Conservation (phyloP, 495 filamentous ascomycete genomes). For the Lindgomyces ingoldianus region DNA sequence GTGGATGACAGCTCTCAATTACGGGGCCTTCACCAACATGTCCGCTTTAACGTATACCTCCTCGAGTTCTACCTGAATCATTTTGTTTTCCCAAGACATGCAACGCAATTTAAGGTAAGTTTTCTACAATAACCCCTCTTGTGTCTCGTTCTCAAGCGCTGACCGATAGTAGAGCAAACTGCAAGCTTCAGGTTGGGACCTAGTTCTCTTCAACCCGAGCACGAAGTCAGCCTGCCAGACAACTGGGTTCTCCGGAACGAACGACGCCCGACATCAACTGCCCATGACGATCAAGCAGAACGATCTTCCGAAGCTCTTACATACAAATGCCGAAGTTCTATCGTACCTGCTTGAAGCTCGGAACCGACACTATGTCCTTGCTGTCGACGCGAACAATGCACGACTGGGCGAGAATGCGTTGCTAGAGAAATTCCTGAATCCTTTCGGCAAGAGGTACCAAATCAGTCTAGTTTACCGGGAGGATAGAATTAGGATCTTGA, state of each 20-base stretch:
- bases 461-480: not conserved
- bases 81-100: conserved; percentile 57
- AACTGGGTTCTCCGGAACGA: conserved; percentile 60
- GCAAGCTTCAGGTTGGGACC: conserved; percentile 57
- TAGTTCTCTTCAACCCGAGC: conserved; percentile 38
- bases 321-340: conserved; percentile 58
- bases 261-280: conserved; percentile 53
- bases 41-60: conserved; percentile 45
- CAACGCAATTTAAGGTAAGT: conserved; percentile 50
- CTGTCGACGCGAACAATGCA: conserved; percentile 32
- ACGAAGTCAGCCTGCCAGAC: conserved; percentile 34
- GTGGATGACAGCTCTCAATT: conserved; percentile 53
- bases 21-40: conserved; percentile 45
- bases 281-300: conserved; percentile 56
- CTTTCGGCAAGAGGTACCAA: not conserved
- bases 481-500: conserved; percentile 49
- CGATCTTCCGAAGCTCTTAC: conserved; percentile 50
- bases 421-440: conserved; percentile 40
- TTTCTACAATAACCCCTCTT: too few species aligned
- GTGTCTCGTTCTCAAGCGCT: too few species aligned
- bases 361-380: conserved; percentile 48
- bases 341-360: conserved; percentile 52
- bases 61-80: conserved; percentile 57
- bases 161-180: conserved; percentile 50
- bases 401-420: conserved; percentile 47